Conservation (phyloP, 2,329 filamentous ascomycete species). For the Aureobasidium namibiae region DNA sequence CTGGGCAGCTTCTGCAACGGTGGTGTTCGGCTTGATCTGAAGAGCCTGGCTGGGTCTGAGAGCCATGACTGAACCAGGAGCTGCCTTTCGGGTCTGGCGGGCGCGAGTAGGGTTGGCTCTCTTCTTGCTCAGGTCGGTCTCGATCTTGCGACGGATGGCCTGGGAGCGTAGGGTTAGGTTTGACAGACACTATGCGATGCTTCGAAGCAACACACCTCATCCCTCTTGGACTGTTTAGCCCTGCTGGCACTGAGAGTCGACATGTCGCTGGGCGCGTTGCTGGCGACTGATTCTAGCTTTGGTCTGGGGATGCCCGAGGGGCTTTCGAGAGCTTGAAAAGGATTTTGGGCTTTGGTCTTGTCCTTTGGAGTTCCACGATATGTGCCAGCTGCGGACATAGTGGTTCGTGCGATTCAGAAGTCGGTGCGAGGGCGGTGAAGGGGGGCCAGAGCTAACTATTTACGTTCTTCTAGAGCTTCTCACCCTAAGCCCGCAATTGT, state of each 20-base stretch:
- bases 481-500: neutral
- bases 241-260: slow-evolving; percentile 85
- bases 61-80: slow-evolving; percentile 89
- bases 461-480: neutral
- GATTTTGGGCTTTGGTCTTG: slow-evolving; percentile 52
- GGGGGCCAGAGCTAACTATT: slow-evolving; percentile 7
- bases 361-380: slow-evolving; percentile 63
- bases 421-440: slow-evolving; percentile 10
- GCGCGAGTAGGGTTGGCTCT: slow-evolving; percentile 71
- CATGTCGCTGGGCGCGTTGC: slow-evolving; percentile 48
- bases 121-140: slow-evolving; percentile 97
- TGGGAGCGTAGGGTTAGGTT: slow-evolving; percentile 33
- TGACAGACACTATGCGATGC: neutral
- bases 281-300: slow-evolving; percentile 50
- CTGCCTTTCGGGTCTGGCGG: slow-evolving; percentile 82
- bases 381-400: slow-evolving; percentile 55
- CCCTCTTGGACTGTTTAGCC: slow-evolving; percentile 92
- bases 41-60: slow-evolving; percentile 91
- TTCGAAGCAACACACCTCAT: slow-evolving; percentile 62
- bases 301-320: slow-evolving; percentile 62
- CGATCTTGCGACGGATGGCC: slow-evolving; percentile 95
- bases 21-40: slow-evolving; percentile 93
- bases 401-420: slow-evolving; percentile 20
- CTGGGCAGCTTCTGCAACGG: slow-evolving; percentile 91
- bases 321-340: slow-evolving; percentile 49